Conservation (phyloP, 371 early-diverging fungal species). For the Circinella umbellata region DNA sequence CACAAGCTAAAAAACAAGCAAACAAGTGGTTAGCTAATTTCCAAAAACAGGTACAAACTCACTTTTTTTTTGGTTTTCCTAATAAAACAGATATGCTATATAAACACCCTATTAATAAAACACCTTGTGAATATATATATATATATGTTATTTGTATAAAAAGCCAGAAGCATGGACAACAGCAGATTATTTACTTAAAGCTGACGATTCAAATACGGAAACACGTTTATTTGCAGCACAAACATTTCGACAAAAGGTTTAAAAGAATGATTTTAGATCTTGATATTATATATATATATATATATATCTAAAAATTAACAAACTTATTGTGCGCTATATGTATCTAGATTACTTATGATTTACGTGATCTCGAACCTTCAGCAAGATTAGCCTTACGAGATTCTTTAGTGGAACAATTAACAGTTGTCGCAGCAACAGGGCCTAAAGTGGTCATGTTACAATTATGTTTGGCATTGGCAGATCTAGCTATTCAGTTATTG, state of each 20-base stretch:
- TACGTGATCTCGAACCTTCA: conserved; percentile 71
- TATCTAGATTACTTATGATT: conserved; percentile 78
- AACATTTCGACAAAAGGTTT: conserved; percentile 89
- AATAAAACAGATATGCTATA: not conserved
- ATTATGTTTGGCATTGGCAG: conserved; percentile 85
- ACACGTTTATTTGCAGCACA: conserved; percentile 90
- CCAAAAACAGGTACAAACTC: conserved; percentile 78
- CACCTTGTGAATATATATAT: not conserved
- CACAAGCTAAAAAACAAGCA: conserved; percentile 65
- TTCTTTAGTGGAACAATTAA: conserved; percentile 72
- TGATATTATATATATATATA: too few species aligned
- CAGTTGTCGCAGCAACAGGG: conserved; percentile 41
- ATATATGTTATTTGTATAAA: not conserved
- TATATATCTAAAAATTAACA: too few species aligned
- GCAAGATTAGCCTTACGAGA: conserved; percentile 79
- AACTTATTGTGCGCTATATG: not conserved
- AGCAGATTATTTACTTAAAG: conserved; percentile 74
- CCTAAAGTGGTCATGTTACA: conserved; percentile 77
- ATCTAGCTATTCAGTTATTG: conserved; percentile 81
- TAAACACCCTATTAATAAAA: not conserved
- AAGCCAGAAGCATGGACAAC: conserved; percentile 89
- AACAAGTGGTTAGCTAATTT: conserved; percentile 85
- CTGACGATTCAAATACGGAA: conserved; percentile 59
- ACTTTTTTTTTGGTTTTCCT: not conserved
- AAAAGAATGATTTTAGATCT: too few species aligned